Conservation (phyloP, 2,329 filamentous ascomycete species). For the Talaromyces islandicus region DNA sequence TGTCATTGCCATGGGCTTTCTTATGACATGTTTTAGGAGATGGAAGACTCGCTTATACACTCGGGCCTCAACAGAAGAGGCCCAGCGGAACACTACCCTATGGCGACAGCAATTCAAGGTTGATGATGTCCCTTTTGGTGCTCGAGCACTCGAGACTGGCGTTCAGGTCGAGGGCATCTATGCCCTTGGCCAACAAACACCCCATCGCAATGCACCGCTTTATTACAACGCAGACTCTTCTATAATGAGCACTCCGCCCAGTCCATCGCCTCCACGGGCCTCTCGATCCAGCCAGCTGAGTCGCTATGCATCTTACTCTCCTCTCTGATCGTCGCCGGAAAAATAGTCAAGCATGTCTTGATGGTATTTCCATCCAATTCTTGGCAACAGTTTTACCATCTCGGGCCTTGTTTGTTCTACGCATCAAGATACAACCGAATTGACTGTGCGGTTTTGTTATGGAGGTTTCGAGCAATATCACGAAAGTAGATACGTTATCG, state of each 20-base stretch:
- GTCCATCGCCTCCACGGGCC: constrained; percentile 4
- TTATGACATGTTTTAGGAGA: constrained; percentile 55
- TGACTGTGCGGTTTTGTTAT: not conserved
- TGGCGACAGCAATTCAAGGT: constrained; percentile 47
- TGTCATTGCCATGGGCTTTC: constrained; percentile 62
- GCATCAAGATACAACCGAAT: not conserved
- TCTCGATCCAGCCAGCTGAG: constrained; percentile 3
- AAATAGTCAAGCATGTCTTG: not conserved
- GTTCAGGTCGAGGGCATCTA: constrained; percentile 81
- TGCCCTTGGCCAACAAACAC: constrained; percentile 52
- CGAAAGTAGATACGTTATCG: not conserved
- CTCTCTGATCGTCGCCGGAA: not conserved
- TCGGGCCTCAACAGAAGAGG: constrained; percentile 59
- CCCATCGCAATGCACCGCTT: constrained; percentile 16
- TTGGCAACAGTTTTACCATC: not conserved
- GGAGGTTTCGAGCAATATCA: not conserved
- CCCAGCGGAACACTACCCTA: constrained; percentile 46
- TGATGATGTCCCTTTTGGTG: constrained; percentile 74
- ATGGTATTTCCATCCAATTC: not conserved
- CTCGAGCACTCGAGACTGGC: constrained; percentile 76
- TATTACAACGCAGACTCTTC: constrained; percentile 19
- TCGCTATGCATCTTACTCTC: not conserved
- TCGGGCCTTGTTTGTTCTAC: not conserved
- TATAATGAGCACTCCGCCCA: constrained; percentile 8
- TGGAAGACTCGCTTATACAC: constrained; percentile 57